phyloP scores from a whole-genome alignment of 768 basidiomycete genomes.

The Chalciporus pseudorubinellus region DNA sequence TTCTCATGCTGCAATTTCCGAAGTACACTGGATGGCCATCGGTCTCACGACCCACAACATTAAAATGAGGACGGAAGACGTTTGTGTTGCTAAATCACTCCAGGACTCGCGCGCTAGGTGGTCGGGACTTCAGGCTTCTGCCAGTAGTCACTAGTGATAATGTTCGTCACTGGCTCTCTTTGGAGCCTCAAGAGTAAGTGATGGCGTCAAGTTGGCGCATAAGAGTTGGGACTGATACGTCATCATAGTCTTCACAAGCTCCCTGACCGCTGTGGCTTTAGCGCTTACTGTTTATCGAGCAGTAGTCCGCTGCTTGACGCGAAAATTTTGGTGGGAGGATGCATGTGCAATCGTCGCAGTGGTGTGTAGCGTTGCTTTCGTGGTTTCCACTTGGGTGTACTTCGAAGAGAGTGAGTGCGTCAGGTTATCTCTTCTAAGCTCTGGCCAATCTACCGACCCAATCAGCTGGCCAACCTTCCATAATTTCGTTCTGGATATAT shows the following conservation, averaged over 20 bases:
- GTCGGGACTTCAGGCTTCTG: not conserved
- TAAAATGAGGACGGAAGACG: not conserved
- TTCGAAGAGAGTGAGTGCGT: slow-evolving; percentile 1
- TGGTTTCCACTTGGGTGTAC: slow-evolving; percentile 9
- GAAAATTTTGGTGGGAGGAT: slow-evolving; percentile 22
- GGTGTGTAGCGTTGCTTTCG: slow-evolving; percentile 2
- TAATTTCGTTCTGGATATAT: slow-evolving; percentile 9
- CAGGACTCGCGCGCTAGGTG: too few species aligned
- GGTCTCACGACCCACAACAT: not conserved
- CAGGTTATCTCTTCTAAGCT: not conserved
- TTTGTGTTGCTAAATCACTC: not conserved
- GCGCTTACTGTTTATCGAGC: slow-evolving; percentile 1
- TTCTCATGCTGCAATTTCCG: not conserved
- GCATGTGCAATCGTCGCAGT: slow-evolving; percentile 5
- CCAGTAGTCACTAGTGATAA: not conserved
- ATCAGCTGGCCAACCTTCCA: slow-evolving; percentile 5
- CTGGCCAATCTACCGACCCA: not conserved
- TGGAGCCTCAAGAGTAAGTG: slow-evolving; percentile 14
- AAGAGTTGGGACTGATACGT: not conserved
- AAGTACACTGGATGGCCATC: not conserved
- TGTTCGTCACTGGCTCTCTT: slow-evolving; percentile 1
- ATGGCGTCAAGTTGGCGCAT: not conserved
- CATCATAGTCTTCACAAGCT: slow-evolving; percentile 8
- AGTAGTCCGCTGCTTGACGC: not conserved
- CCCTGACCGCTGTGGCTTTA: slow-evolving; percentile 3